Base-by-base conservation (phyloP, 495 filamentous ascomycete species). In the Aspergillus kassunensis region DNA sequence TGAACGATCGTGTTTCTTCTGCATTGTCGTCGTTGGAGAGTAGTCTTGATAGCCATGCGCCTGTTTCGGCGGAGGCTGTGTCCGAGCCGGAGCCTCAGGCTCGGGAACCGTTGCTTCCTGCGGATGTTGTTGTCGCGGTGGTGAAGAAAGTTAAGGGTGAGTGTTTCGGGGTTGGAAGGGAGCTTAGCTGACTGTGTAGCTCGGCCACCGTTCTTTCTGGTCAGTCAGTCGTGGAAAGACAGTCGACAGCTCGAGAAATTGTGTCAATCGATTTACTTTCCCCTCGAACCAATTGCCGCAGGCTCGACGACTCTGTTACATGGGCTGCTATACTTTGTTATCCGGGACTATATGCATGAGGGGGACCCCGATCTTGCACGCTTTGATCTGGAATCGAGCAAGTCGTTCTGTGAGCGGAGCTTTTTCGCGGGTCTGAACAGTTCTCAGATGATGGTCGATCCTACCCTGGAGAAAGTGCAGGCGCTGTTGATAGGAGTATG, bases 241-340 rank as follows among this genome's bases (percentile, higher is more conserved):
- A 30, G 49, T 8, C 20, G 48, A 1, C 58, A 61, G 31, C 35
- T 64, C 1, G 58, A 64, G 29, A 41, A 45, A 7, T 49, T 64
- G 8, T 64, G 62, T 27, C 62, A 64, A 19, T 54, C 54, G 9
- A 59, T 64, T 9, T 64, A 64, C 43, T 64, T 64, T 33, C 62
- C 62, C 3, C 16, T 61, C 0, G 44, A 58, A 13, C 58, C 58
- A 0, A 30, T 61, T 8, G 41, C 62, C 11, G 34, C 56, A 4
- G 62, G 62, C 6, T 54, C 62, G 0, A 21, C 47, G 1, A 58
- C 56, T 0, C 49, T 64, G 0, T 39, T 64, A 0, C 57, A 64
- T 41, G 62, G 62, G 2, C 33, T 64, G 10, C 37, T 64, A 1
- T 64, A 56, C 24, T 61, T 57, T 27, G 46, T 64, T 12, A 59